Evolutionary conservation across 352 stramenopile species (phyloP).

Genomic region (Phytophthora parvispora): DNA sequence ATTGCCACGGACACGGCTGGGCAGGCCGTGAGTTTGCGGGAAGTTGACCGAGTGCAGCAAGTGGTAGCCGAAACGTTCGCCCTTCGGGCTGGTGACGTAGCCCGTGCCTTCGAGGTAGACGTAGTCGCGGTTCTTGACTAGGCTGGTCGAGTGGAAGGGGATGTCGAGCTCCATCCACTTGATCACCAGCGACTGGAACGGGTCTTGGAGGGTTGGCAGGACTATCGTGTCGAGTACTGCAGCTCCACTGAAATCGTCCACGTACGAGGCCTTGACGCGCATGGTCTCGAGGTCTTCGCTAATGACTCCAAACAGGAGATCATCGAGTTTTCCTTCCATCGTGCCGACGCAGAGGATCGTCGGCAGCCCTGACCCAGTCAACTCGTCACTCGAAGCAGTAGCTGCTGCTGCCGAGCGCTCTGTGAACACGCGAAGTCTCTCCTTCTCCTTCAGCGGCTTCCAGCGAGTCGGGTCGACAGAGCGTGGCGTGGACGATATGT

Average conservation of each 20-base stretch:
- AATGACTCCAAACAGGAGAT: slow-evolving; percentile 46
- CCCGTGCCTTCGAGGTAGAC: slow-evolving; percentile 43
- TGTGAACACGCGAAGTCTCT: slow-evolving; percentile 35
- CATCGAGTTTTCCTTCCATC: slow-evolving; percentile 37
- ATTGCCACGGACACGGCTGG: too few species aligned
- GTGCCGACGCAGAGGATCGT: slow-evolving; percentile 41
- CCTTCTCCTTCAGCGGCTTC: slow-evolving; percentile 37
- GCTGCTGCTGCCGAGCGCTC: slow-evolving; percentile 15
- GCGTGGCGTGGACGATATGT: slow-evolving; percentile 30
- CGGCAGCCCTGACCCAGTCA: slow-evolving; percentile 23
- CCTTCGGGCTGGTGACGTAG: slow-evolving; percentile 6
- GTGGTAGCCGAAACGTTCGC: too few species aligned
- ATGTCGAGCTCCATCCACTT: slow-evolving; percentile 51
- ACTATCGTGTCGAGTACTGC: slow-evolving; percentile 31
- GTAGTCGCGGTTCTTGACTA: slow-evolving; percentile 50
- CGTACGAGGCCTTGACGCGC: slow-evolving; percentile 49
- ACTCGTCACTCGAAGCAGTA: slow-evolving; percentile 1
- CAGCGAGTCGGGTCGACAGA: slow-evolving; percentile 30
- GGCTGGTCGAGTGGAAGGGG: slow-evolving; percentile 24
- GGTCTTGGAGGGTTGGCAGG: slow-evolving; percentile 23
- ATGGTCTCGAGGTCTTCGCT: slow-evolving; percentile 44
- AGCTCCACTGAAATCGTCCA: slow-evolving; percentile 34
- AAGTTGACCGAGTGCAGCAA: too few species aligned
- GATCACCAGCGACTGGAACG: slow-evolving; percentile 36
- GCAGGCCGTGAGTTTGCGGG: too few species aligned